Percentiles rank a stretch among this genome's conserved stretches.
phyloP scores from a whole-genome alignment of 371 early-diverging fungal species.

The Entomophthora muscae region DNA sequence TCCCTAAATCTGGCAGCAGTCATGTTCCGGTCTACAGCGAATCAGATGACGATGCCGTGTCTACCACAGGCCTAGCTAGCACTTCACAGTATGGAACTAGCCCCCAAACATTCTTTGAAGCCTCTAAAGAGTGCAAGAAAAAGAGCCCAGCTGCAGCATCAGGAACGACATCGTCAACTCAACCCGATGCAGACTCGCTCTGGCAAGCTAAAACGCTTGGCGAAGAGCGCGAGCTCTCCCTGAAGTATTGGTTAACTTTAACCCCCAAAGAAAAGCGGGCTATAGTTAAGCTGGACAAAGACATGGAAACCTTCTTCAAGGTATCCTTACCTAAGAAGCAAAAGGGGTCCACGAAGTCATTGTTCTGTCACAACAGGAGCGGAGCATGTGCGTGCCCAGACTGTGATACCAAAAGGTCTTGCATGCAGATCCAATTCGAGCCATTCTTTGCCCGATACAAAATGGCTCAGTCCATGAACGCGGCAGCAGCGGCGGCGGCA shows the following conservation, averaged over 20 bases:
- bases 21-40: neutral
- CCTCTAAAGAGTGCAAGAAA: neutral
- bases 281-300: neutral
- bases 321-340: neutral
- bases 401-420: conserved; percentile 1
- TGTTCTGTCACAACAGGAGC: neutral
- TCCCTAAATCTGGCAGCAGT: neutral
- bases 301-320: neutral
- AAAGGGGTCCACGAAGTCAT: neutral
- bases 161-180: too few species aligned
- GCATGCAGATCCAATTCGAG: conserved; percentile 2
- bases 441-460: neutral
- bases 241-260: neutral
- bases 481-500: neutral
- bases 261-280: neutral
- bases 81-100: neutral
- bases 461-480: neutral
- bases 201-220: neutral
- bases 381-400: neutral
- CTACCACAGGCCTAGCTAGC: neutral
- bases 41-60: neutral
- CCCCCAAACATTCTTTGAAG: neutral
- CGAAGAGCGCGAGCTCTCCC: neutral
- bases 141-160: neutral
- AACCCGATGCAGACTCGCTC: neutral